Conservation (phyloP, 2,329 filamentous ascomycete species). For the Pseudogymnoascus sp. region DNA sequence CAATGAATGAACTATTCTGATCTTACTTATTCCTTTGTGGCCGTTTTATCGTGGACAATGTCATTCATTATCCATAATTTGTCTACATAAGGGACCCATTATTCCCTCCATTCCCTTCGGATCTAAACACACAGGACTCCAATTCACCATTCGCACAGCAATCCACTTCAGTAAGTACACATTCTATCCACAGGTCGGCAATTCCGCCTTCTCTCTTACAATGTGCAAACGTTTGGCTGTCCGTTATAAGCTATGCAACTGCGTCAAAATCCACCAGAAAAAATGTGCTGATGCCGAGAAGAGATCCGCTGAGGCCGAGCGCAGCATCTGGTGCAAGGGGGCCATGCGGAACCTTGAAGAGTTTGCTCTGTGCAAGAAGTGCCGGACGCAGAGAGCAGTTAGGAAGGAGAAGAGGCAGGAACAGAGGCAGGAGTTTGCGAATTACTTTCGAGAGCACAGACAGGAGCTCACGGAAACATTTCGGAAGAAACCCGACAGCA, state of each 20-base stretch:
- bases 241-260: background rate
- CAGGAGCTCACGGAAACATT: background rate
- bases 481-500: background rate
- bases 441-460: background rate
- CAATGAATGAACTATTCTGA: background rate
- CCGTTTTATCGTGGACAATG: background rate
- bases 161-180: background rate
- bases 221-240: background rate
- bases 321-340: slow-evolving; percentile 2
- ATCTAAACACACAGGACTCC: background rate
- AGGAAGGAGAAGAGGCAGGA: too few species aligned
- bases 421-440: too few species aligned
- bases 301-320: background rate
- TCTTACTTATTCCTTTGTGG: background rate
- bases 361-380: background rate
- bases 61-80: background rate
- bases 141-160: background rate
- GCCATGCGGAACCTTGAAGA: background rate
- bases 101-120: background rate
- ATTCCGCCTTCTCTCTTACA: background rate
- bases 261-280: background rate
- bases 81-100: background rate
- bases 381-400: too few species aligned
- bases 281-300: background rate
- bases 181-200: background rate